Base-by-base conservation (phyloP, 2,329 filamentous ascomycete genomes). In the Pezizomycotina sp. region DNA sequence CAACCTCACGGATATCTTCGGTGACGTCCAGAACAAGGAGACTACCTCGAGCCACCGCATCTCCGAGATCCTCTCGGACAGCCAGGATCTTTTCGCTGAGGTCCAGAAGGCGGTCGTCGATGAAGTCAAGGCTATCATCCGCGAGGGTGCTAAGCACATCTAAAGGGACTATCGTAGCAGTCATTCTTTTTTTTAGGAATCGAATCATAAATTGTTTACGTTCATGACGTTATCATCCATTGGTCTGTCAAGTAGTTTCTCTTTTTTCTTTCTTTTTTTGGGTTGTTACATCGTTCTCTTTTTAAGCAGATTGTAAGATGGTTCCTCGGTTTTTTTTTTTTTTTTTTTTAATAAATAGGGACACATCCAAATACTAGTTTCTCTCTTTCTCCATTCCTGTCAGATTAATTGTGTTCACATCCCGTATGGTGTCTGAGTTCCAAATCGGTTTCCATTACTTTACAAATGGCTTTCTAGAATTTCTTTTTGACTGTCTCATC, bases 1-100 rank as follows among this genome's bases (percentile, higher is more conserved):
- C 64, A 92, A 98, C 77, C 93, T 80, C 72, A 69, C 71, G 44
- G 66, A 78, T 52, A 92, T 93, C 54, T 61, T 92, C 47, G 62
- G 72, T 51, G 65, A 72, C 51, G 79, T 81, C 54, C 65, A 71
- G 53, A 86, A 84, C 66, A 67, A 69, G 51, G 65, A 59, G 47
- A 62, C 68, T 54, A 52, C 56, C n/a, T n/a, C n/a, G n/a, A n/a
- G n/a, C n/a, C n/a, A n/a, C n/a, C n/a, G n/a, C n/a, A n/a, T n/a
- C n/a, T n/a, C n/a, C n/a, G n/a, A n/a, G n/a, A 18, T 29, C 19
- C 24, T 25, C 26, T 14, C 26, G n/a, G 26, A 36, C 18, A 8
- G 10, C 19, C 36, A 36, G 7, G 41, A 36, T 12, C 28, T 44
- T 16, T 23, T 44, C 8, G 33, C 36, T 31, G 29, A 37, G 18